Percentiles rank a stretch among this genome's conserved stretches.
Conservation (phyloP, 164 flowering plant genomes). For the Tinospora cordifolia region DNA sequence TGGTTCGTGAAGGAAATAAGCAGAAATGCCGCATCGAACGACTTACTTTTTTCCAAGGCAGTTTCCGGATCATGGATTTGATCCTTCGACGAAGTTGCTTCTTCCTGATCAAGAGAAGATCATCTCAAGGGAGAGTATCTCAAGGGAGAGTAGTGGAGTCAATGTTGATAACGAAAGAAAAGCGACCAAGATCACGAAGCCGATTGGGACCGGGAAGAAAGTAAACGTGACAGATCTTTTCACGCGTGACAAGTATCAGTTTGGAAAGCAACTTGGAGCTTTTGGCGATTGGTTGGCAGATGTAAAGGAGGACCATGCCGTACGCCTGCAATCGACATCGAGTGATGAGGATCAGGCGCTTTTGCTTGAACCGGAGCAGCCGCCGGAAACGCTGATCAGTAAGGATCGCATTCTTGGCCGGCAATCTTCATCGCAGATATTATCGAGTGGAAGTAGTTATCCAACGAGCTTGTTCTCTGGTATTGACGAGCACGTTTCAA, state of each 20-base stretch:
- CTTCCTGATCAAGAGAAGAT: constrained; percentile 51
- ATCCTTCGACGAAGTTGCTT: constrained; percentile 21
- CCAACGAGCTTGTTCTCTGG: constrained; percentile 67
- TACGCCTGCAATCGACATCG: constrained; percentile 25
- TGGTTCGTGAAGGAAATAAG: neutral
- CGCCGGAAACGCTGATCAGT: constrained; percentile 17
- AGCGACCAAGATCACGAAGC: constrained; percentile 6
- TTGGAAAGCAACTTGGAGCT: constrained; percentile 34
- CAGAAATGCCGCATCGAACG: constrained; percentile 69
- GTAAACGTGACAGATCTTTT: constrained; percentile 26
- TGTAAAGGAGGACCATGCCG: constrained; percentile 21
- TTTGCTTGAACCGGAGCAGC: constrained; percentile 24
- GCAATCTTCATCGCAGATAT: constrained; percentile 42
- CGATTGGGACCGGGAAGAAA: constrained; percentile 2
- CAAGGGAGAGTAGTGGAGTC: constrained; percentile 12
- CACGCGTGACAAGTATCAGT: constrained; percentile 32
- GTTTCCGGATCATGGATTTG: constrained; percentile 45
- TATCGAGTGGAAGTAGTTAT: constrained; percentile 59
- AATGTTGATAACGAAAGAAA: constrained; percentile 29
- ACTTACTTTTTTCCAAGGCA: constrained; percentile 74
- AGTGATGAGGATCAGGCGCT: constrained; percentile 27
- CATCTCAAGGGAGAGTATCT: constrained; percentile 11
- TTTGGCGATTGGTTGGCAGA: constrained; percentile 40
- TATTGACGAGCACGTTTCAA: constrained; percentile 40
- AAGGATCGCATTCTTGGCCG: constrained; percentile 29